Percentiles rank a stretch among this genome's conserved stretches.
Evolutionary conservation across 2,329 filamentous ascomycete genomes (phyloP).

Genomic region (Ustulina deusta): DNA sequence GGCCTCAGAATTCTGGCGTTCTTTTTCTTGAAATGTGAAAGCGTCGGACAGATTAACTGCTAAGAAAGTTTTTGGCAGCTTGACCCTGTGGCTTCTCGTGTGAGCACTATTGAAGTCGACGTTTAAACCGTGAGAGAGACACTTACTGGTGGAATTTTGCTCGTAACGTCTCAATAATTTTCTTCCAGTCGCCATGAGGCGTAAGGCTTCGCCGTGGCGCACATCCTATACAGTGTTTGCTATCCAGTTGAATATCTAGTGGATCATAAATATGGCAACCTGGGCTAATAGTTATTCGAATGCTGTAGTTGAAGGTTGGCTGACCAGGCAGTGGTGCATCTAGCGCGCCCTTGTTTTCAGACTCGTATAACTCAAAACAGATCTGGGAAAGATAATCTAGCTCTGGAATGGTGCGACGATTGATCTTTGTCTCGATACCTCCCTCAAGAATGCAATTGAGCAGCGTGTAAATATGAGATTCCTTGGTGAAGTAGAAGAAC

Average conservation of each 20-base stretch:
- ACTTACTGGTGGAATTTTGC: slow-evolving; percentile 94
- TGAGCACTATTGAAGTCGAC: slow-evolving; percentile 28
- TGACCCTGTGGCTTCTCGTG: slow-evolving; percentile 61
- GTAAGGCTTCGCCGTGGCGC: slow-evolving; percentile 91
- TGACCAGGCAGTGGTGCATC: slow-evolving; percentile 65
- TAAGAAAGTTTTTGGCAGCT: slow-evolving; percentile 74
- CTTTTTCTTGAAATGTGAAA: slow-evolving; percentile 69
- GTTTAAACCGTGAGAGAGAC: slow-evolving; percentile 21
- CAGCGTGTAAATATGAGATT: slow-evolving; percentile 97
- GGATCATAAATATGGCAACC: slow-evolving; percentile 98
- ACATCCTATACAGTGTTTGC: slow-evolving; percentile 94
- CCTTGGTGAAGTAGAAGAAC: slow-evolving; percentile 99
- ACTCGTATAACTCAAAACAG: slow-evolving; percentile 97
- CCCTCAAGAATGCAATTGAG: slow-evolving; percentile 98
- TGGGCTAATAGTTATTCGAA: slow-evolving; percentile 94
- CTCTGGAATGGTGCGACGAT: slow-evolving; percentile 93
- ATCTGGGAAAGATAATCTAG: slow-evolving; percentile 98
- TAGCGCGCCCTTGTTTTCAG: slow-evolving; percentile 74
- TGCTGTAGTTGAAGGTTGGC: slow-evolving; percentile 90
- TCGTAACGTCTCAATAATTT: slow-evolving; percentile 93
- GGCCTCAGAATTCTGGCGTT: slow-evolving; percentile 62
- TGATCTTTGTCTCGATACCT: slow-evolving; percentile 96
- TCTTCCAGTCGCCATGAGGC: slow-evolving; percentile 92
- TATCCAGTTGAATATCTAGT: slow-evolving; percentile 94
- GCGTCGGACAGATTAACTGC: slow-evolving; percentile 74